Evolutionary conservation across 306 rosid species (phyloP).

Genomic region (Rubus parviflorus): DNA sequence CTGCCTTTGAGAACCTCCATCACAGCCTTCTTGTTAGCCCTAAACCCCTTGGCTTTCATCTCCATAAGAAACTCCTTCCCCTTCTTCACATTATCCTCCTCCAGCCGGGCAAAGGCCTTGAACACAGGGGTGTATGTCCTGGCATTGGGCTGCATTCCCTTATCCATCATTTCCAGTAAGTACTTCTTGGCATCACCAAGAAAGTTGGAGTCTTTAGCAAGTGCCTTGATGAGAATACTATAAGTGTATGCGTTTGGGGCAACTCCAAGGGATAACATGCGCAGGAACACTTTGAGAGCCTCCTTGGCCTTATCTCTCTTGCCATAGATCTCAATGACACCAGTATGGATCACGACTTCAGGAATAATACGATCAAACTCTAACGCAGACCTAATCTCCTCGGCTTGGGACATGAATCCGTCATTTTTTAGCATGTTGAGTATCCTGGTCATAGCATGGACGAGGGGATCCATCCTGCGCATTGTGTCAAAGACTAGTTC

Average conservation of each 20-base stretch:
- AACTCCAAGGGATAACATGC: conserved; percentile 54
- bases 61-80: conserved; percentile 49
- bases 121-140: conserved; percentile 50
- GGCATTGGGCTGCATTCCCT: conserved; percentile 70
- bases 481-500: conserved; percentile 55
- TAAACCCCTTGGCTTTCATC: conserved; percentile 55
- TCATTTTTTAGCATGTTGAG: conserved; percentile 76
- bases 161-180: conserved; percentile 63
- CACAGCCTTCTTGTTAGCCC: conserved; percentile 60
- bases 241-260: conserved; percentile 71
- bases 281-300: conserved; percentile 57
- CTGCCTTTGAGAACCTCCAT: conserved; percentile 40
- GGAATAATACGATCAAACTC: conserved; percentile 52
- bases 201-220: conserved; percentile 31
- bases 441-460: conserved; percentile 66
- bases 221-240: conserved; percentile 54
- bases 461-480: conserved; percentile 49
- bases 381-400: conserved; percentile 58
- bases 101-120: conserved; percentile 50
- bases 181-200: conserved; percentile 51
- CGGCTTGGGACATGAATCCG: conserved; percentile 66
- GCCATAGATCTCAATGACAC: conserved; percentile 66
- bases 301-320: conserved; percentile 57
- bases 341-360: conserved; percentile 66
- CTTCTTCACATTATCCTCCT: conserved; percentile 36